A percentile compares a stretch with the other conserved stretches of the same genome.
Evolutionary conservation across 768 basidiomycete species (phyloP).

Genomic region (Sistotremastrum niveocremeum): DNA sequence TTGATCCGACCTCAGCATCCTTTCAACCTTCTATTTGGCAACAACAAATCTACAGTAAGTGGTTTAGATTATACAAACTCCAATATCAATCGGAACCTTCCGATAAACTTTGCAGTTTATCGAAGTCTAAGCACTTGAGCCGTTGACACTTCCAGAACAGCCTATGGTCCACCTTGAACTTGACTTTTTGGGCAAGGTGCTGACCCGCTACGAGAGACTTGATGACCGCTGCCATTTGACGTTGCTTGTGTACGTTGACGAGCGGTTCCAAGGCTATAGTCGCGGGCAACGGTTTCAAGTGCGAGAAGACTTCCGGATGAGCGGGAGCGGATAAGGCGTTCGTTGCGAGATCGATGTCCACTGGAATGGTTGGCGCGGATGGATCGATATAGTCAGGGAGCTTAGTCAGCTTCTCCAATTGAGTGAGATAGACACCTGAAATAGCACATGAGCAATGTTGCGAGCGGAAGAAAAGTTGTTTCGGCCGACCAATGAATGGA

Average conservation of each 20-base stretch:
- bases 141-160: constrained; percentile 64
- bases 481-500: constrained; percentile 66
- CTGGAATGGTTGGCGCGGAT: constrained; percentile 56
- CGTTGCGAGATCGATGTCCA: constrained; percentile 48
- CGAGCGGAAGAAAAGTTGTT: background rate
- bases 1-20: too few species aligned
- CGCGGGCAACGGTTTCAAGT: constrained; percentile 55
- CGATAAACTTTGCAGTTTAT: constrained; percentile 26
- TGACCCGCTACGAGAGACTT: constrained; percentile 72
- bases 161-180: constrained; percentile 60
- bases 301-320: constrained; percentile 68
- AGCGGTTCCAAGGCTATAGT: constrained; percentile 75
- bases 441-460: constrained; percentile 2
- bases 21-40: too few species aligned
- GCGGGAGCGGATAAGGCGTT: constrained; percentile 55
- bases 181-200: constrained; percentile 62
- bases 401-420: constrained; percentile 46
- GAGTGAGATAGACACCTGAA: constrained; percentile 64
- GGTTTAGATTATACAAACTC: too few species aligned
- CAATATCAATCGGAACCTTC: background rate
- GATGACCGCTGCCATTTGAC: constrained; percentile 67
- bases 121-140: constrained; percentile 48
- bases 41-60: too few species aligned
- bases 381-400: constrained; percentile 78
- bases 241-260: constrained; percentile 84